Conservation (phyloP, 345 rosid genomes). For the Heritiera fomes region DNA sequence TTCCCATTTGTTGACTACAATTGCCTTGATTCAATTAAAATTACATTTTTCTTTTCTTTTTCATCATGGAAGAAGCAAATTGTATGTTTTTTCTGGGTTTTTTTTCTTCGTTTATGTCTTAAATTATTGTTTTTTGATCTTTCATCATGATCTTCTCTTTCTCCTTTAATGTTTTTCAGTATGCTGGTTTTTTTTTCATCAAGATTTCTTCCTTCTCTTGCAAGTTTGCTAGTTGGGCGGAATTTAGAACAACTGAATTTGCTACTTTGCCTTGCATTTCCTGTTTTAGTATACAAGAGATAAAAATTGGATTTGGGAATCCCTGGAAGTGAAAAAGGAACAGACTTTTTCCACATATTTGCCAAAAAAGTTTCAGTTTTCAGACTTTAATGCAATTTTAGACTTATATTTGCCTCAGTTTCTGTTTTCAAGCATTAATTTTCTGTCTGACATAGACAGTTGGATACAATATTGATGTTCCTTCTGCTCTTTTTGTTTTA, state of each 20-base stretch:
- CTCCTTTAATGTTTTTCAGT: no score
- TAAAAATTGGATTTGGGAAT: background rate
- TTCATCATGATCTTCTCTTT: no score
- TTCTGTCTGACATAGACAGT: background rate
- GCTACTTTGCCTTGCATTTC: background rate
- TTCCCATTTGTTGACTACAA: slow-evolving; percentile 11
- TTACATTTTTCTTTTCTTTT: background rate
- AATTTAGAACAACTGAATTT: background rate
- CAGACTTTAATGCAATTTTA: background rate
- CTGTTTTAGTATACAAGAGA: background rate
- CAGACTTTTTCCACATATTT: background rate
- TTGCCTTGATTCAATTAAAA: slow-evolving; percentile 4
- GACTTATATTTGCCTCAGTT: background rate
- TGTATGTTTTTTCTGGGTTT: slow-evolving; percentile 21
- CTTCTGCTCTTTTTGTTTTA: background rate
- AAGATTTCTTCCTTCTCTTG: background rate
- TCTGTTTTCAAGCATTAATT: background rate
- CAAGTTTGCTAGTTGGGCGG: background rate
- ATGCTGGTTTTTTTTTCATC: background rate
- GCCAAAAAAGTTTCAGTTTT: background rate
- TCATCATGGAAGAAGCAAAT: slow-evolving; percentile 34
- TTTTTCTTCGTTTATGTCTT: background rate
- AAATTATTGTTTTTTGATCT: no score
- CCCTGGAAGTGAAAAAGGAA: slow-evolving; percentile 3
- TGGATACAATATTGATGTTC: background rate